phyloP scores from a whole-genome alignment of 129 eudicot genomes.

The Daucus carota region DH1_v3.0 NC_030381.2:46639501-46640000 shows the following conservation, averaged over 20 bases:
- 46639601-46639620: background rate
- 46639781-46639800: too few relatives aligned
- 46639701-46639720: background rate
- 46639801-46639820: background rate
- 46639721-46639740: background rate
- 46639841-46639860: background rate
- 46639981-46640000: background rate
- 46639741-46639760: background rate
- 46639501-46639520: background rate
- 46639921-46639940: slow-evolving; percentile 1
- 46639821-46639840: background rate
- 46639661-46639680: background rate
- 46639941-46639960: slow-evolving; percentile 2
- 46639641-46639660: background rate
- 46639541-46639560: background rate
- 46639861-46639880: background rate
- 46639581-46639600: background rate
- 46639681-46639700: background rate
- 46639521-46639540: too few relatives aligned
- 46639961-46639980: background rate
- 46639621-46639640: background rate
- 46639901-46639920: background rate
- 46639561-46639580: background rate
- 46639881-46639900: slow-evolving; percentile 1
- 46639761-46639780: background rate